A percentile compares a stretch with the other conserved stretches of the same genome.
These are phyloP conservation scores for Lavandula angustifolia DNA, from an alignment of 257 asterid genomes.

Conservation along the genomic window DNA sequence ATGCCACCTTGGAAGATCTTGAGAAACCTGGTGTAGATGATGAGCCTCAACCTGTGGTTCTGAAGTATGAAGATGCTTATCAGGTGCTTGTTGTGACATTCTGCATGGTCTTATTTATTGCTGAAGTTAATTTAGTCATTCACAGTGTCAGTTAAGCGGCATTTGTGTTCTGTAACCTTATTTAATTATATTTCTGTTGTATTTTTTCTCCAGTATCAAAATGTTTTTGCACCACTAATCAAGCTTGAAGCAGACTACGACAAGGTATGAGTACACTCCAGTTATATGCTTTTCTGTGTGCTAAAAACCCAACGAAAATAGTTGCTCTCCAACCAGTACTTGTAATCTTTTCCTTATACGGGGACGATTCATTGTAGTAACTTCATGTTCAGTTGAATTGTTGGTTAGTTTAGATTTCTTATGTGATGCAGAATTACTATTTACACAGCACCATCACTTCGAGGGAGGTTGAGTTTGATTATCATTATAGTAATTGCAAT, in stretches of 20 bases:
- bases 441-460: not conserved
- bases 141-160: not conserved
- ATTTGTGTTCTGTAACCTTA: conserved; percentile 5
- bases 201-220: conserved; percentile 78
- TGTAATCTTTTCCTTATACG: not conserved
- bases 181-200: conserved; percentile 28
- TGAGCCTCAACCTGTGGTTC: conserved; percentile 90
- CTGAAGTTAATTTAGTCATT: conserved; percentile 22
- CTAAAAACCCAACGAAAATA: not conserved
- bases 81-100: conserved; percentile 56
- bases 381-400: not conserved
- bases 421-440: not conserved
- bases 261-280: conserved; percentile 53
- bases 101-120: conserved; percentile 17
- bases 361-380: not conserved
- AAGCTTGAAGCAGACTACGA: conserved; percentile 99
- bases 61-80: conserved; percentile 98
- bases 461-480: not conserved
- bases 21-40: conserved; percentile 99
- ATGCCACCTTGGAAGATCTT: conserved; percentile 95
- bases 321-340: not conserved
- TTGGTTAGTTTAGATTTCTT: not conserved
- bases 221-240: conserved; percentile 96
- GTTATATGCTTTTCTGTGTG: conserved; percentile 7
- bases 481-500: not conserved